Evolutionary conservation across 768 basidiomycete genomes (phyloP).

Genomic region (Naematelia encephala): DNA sequence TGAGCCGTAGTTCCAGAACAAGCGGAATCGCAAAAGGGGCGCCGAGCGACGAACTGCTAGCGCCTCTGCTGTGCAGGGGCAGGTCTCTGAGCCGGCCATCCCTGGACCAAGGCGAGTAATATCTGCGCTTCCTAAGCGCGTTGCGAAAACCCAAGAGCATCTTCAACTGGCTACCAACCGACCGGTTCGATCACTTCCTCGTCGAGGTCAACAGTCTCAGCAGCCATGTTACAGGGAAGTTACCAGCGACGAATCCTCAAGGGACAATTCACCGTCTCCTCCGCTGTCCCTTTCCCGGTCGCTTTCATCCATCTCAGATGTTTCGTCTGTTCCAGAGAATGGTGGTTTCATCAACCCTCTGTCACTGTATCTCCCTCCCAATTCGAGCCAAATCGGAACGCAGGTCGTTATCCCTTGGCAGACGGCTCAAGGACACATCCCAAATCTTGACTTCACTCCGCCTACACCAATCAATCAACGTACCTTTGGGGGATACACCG

Average conservation of each 20-base stretch:
- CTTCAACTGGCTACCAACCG: background rate
- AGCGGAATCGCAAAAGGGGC: conserved; percentile 19
- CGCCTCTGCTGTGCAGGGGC: background rate
- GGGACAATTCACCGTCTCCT: background rate
- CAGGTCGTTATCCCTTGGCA: background rate
- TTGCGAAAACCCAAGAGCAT: background rate
- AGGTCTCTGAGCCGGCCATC: background rate
- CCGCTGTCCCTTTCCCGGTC: background rate
- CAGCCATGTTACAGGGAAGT: background rate
- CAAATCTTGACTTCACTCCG: background rate
- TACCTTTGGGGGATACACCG: background rate
- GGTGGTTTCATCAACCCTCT: background rate
- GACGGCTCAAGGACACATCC: background rate
- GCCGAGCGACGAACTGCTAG: background rate
- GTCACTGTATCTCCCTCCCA: background rate
- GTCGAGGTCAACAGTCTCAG: background rate
- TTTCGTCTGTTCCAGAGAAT: background rate
- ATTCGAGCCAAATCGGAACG: background rate
- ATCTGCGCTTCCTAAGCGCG: background rate
- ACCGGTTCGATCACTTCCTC: background rate
- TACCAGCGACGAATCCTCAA: background rate
- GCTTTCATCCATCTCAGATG: background rate
- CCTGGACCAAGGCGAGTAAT: background rate
- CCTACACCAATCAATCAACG: background rate
- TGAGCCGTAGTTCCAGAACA: conserved; percentile 36